Base-by-base conservation (phyloP, 1,284 basidiomycete genomes). In the Cryptococcus hybrid region DNA sequence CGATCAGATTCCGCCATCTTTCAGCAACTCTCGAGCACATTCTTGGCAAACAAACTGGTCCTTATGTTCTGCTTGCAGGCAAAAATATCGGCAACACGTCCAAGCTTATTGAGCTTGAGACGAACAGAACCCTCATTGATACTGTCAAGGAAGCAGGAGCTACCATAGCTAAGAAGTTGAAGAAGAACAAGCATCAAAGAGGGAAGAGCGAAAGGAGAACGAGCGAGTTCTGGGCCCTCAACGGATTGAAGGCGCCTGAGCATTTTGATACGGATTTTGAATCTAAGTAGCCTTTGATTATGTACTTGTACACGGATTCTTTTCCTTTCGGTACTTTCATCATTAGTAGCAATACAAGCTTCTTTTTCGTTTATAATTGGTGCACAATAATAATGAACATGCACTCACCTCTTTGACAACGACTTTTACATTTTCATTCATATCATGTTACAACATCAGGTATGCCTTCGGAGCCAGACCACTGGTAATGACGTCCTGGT, bases 141-240 rank as follows among this genome's bases (percentile, higher is more conserved):
- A 60, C 51, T n/a, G 15, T 66, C 8, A 38, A 54, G 30, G 13
- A n/a, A n/a, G 35, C 59, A 12, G 62, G 62, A 42, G 58, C 59
- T n/a, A 47, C 52, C 18, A 62, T 62, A 34, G 62, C 60, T 11
- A 64, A 69, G 51, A 59, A 59, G 52, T 59, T 67, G 50, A 68
- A 69, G 59, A 65, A 59, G 51, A 65, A 67, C 55, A 71, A 71
- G 61, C 65, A 67, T 50, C 59, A 64, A 47, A 65, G 63, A 52
- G 67, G 38, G 64, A 66, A 50, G 64, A 69, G 53, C 48, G 69
- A 40, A 57, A 56, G 46, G 69, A 71, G 58, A 66, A 66, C 50
- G 67, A 71, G 57, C 42, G 69, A 18, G 61, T 71, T n/a, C 59
- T 71, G 18, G 62, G 61, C 30, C 69, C 69, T 15, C 59, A 54